These are phyloP conservation scores for Serendipita vermifera DNA, from an alignment of 768 basidiomycete genomes.

Conservation along the genomic window DNA sequence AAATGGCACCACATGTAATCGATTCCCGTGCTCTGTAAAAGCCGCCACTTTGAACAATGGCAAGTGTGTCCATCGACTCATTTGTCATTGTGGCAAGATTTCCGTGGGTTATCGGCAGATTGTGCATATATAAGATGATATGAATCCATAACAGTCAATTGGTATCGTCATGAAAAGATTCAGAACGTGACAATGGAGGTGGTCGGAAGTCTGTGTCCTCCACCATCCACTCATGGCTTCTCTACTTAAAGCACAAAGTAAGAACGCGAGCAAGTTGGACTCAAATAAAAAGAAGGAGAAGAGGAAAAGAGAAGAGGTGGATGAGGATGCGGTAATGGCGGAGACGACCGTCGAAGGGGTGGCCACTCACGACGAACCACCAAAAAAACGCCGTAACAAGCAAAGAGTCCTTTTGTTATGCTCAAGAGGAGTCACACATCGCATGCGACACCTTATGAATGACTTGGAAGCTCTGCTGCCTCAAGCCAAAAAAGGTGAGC, in stretches of 20 bases:
- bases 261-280: slow-evolving; percentile 12
- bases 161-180: too few species aligned
- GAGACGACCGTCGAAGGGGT: slow-evolving; percentile 19
- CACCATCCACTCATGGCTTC: too few species aligned
- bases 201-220: too few species aligned
- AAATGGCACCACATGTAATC: too few species aligned
- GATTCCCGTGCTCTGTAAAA: too few species aligned
- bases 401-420: slow-evolving; percentile 88
- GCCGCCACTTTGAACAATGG: too few species aligned
- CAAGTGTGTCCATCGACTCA: too few species aligned
- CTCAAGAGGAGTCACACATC: slow-evolving; percentile 86
- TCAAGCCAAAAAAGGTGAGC: slow-evolving; percentile 88
- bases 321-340: slow-evolving; percentile 24
- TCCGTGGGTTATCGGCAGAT: too few species aligned
- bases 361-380: slow-evolving; percentile 1
- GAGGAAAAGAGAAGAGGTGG: slow-evolving; percentile 45
- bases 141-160: too few species aligned
- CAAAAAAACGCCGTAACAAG: slow-evolving; percentile 68
- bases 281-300: slow-evolving; percentile 39
- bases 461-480: slow-evolving; percentile 83
- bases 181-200: too few species aligned
- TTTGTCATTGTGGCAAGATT: too few species aligned
- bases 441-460: slow-evolving; percentile 95
- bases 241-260: slow-evolving; percentile 14
- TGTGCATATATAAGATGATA: too few species aligned